Evolutionary conservation across 176 grass and related monocot genomes (phyloP).

Genomic region (Musa beccarii): DNA sequence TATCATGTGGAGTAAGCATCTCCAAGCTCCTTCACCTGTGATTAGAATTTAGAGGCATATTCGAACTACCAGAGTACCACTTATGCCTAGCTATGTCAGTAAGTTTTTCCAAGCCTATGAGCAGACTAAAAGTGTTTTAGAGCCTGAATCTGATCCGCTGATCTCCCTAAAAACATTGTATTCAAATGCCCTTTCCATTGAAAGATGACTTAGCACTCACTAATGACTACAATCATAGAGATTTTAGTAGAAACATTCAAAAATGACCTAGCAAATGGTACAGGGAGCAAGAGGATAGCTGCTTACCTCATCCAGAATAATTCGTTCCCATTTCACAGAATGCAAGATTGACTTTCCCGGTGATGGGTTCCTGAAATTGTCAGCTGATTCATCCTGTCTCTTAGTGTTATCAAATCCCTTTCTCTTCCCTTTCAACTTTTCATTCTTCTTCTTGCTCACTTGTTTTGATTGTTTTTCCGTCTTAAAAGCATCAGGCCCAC

Average conservation of each 20-base stretch:
- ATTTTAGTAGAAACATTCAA: background rate
- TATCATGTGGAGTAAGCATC: too few relatives aligned
- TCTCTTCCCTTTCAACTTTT: background rate
- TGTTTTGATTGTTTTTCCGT: constrained; percentile 83
- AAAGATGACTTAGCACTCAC: background rate
- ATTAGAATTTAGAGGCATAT: too few relatives aligned
- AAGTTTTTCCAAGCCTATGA: too few relatives aligned
- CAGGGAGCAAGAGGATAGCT: background rate
- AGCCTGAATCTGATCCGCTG: too few relatives aligned
- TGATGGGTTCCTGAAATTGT: constrained; percentile 9
- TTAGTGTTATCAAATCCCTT: background rate
- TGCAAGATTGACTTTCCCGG: constrained; percentile 57
- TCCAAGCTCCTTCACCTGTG: too few relatives aligned
- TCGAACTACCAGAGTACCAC: too few relatives aligned
- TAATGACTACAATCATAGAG: background rate
- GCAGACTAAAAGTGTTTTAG: too few relatives aligned
- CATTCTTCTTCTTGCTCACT: constrained; percentile 31
- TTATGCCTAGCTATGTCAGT: too few relatives aligned
- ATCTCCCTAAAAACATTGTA: background rate
- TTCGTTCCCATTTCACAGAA: constrained; percentile 67
- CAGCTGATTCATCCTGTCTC: constrained; percentile 4
- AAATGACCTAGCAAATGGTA: background rate
- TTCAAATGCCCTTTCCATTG: background rate
- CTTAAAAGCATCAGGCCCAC: constrained; percentile 60
- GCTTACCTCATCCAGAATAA: constrained; percentile 92